Evolutionary conservation across 176 grass and related monocot genomes (phyloP).

Genomic region (Zoysia japonica): DNA sequence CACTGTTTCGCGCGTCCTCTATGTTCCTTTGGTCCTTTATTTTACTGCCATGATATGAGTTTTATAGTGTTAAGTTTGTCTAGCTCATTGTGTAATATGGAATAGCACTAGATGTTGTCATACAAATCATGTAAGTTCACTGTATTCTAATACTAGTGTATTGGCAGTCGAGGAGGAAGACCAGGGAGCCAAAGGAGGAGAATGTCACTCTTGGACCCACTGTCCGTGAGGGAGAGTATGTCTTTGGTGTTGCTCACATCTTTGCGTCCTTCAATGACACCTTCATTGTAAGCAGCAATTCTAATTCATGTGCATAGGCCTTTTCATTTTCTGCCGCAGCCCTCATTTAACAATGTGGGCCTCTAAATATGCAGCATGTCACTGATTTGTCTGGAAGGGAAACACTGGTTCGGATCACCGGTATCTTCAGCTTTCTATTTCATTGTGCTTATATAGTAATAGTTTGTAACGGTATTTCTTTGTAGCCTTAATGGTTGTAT

Average conservation of each 20-base stretch:
- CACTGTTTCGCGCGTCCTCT: too few relatives aligned
- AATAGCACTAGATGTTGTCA: background rate
- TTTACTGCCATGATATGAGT: too few relatives aligned
- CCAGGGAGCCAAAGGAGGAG: slow-evolving; percentile 90
- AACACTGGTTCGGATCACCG: slow-evolving; percentile 82
- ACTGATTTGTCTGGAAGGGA: slow-evolving; percentile 83
- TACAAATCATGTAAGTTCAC: background rate
- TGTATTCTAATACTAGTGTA: background rate
- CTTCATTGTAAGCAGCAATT: slow-evolving; percentile 60
- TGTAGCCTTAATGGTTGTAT: slow-evolving; percentile 1
- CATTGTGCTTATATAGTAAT: background rate
- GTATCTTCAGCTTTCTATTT: slow-evolving; percentile 23
- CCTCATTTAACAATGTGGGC: background rate
- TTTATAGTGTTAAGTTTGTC: background rate
- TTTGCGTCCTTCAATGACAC: slow-evolving; percentile 89
- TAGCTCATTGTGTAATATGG: background rate
- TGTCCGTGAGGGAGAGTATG: slow-evolving; percentile 80
- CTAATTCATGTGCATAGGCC: background rate
- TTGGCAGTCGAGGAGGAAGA: slow-evolving; percentile 68
- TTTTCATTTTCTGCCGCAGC: background rate
- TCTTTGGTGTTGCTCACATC: slow-evolving; percentile 78
- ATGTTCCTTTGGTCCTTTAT: too few relatives aligned
- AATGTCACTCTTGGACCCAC: slow-evolving; percentile 70
- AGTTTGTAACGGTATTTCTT: background rate
- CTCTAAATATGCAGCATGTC: slow-evolving; percentile 60